Evolutionary conservation across 495 filamentous ascomycete species (phyloP).

Genomic region (Baudoinia panamericana): DNA sequence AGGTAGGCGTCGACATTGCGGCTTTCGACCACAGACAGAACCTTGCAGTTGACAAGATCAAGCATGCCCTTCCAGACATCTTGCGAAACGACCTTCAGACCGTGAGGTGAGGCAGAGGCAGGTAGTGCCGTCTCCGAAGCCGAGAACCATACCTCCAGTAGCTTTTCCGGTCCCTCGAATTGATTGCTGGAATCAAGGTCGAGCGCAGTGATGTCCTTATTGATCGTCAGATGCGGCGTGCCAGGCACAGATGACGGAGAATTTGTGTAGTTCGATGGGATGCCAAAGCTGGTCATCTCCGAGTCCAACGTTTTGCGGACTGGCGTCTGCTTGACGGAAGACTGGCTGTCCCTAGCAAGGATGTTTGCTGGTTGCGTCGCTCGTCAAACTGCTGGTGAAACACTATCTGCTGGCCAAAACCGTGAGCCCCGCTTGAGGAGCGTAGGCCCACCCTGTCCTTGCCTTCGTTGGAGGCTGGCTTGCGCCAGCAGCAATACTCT

Average conservation of each 20-base stretch:
- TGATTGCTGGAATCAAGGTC: constrained; percentile 94
- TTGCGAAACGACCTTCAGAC: constrained; percentile 71
- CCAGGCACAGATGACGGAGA: constrained; percentile 64
- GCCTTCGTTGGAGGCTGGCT: constrained; percentile 30
- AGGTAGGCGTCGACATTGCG: constrained; percentile 95
- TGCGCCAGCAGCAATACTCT: constrained; percentile 32
- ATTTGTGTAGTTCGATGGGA: constrained; percentile 64
- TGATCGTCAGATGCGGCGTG: constrained; percentile 85
- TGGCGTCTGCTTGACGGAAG: not conserved
- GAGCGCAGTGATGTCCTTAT: constrained; percentile 72
- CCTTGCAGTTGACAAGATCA: constrained; percentile 95
- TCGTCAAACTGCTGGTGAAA: constrained; percentile 31
- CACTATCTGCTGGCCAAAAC: constrained; percentile 72
- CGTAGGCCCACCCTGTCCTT: constrained; percentile 72
- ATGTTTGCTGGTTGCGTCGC: constrained; percentile 5
- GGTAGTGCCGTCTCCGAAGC: constrained; percentile 65
- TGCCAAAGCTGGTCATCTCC: constrained; percentile 73
- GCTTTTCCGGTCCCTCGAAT: constrained; percentile 97
- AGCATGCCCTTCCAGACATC: constrained; percentile 95
- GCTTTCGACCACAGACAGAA: constrained; percentile 87
- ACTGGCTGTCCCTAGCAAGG: not conserved
- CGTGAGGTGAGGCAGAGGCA: constrained; percentile 51
- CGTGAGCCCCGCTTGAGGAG: constrained; percentile 77
- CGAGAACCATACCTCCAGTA: constrained; percentile 97
- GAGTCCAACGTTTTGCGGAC: too few species aligned